phyloP scores from a whole-genome alignment of 345 rosid species.

The Geranium rotundifolium region DNA sequence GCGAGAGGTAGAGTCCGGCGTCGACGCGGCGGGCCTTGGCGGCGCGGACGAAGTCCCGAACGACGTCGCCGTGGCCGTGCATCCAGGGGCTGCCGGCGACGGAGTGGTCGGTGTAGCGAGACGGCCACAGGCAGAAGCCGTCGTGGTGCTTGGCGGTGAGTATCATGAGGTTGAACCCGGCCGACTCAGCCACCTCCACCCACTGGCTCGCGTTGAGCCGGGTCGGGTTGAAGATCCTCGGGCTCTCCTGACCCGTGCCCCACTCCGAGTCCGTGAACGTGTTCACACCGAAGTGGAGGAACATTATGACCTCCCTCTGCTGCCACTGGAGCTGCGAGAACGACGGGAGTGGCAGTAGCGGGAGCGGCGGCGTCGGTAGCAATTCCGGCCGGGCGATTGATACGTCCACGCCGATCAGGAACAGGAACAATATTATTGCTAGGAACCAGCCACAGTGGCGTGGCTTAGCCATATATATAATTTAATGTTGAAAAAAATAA shows the following conservation, averaged over 20 bases:
- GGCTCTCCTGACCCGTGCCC: constrained; percentile 68
- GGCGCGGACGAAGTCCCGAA: constrained; percentile 38
- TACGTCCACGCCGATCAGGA: background rate
- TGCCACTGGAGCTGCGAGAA: constrained; percentile 69
- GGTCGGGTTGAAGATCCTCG: constrained; percentile 35
- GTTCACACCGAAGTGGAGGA: constrained; percentile 72
- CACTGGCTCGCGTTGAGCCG: constrained; percentile 46
- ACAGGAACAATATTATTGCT: background rate
- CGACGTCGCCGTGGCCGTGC: constrained; percentile 52
- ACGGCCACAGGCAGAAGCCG: constrained; percentile 74
- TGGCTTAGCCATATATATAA: background rate
- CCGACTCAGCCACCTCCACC: constrained; percentile 37
- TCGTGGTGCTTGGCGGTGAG: constrained; percentile 76
- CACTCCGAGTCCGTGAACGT: constrained; percentile 65
- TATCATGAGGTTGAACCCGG: constrained; percentile 47
- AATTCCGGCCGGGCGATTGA: background rate
- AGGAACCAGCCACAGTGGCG: background rate
- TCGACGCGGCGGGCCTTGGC: constrained; percentile 35
- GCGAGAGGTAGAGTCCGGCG: constrained; percentile 53
- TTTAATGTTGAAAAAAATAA: no score
- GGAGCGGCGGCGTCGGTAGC: constrained; percentile 47
- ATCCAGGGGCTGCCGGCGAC: constrained; percentile 52
- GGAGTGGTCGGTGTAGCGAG: constrained; percentile 53
- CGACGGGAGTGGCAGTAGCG: constrained; percentile 50
- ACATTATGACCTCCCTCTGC: constrained; percentile 59